These are phyloP conservation scores for Echinosophora koreensis DNA, from an alignment of 306 rosid genomes.

Conservation along the genomic window DNA sequence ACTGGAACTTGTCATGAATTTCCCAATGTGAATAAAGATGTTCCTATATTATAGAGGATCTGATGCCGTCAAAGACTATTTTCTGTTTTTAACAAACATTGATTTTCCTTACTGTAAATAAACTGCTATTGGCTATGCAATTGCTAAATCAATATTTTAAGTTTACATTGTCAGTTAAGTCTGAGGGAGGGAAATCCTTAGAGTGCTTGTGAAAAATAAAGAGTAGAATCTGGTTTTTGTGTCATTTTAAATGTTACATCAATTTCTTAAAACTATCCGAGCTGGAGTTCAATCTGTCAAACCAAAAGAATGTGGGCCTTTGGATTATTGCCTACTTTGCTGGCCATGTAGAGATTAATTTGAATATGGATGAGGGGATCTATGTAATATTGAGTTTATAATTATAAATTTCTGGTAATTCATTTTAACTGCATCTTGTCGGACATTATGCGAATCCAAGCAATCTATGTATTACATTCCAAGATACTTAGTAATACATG, in stretches of 20 bases:
- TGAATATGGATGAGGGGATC: constrained; percentile 17
- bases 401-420: neutral
- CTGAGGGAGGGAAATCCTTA: neutral
- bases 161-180: neutral
- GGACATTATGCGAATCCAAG: constrained; percentile 12
- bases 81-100: neutral
- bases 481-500: neutral
- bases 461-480: neutral
- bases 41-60: neutral
- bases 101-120: neutral
- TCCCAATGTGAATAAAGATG: neutral
- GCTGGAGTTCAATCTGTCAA: constrained; percentile 6
- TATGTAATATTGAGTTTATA: neutral
- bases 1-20: neutral
- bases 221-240: neutral
- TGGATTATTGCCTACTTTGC: neutral
- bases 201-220: neutral
- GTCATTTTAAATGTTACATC: neutral
- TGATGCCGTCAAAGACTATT: neutral
- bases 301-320: neutral
- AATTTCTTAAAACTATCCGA: neutral
- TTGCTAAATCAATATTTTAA: neutral
- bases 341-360: neutral
- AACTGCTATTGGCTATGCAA: neutral
- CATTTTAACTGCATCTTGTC: constrained; percentile 11